phyloP scores from a whole-genome alignment of 192 early-diverging fungal species.

The Radiomyces spectabilis region DNA sequence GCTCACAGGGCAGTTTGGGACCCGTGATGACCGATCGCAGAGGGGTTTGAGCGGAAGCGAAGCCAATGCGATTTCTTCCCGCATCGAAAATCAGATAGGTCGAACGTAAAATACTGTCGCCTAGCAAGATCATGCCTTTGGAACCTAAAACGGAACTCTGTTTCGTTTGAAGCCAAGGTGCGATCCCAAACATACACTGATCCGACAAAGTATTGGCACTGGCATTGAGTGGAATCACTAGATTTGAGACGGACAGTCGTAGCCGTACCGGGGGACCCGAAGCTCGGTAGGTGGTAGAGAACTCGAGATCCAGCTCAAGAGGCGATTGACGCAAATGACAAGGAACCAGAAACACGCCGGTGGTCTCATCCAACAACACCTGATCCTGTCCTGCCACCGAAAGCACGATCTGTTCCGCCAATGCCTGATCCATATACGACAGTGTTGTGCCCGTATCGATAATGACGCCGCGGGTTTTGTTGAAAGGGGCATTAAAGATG shows the following conservation, averaged over 20 bases:
- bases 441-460: slow-evolving; percentile 23
- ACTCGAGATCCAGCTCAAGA: neutral
- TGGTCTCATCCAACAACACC: neutral
- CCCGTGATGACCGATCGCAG: too few species aligned
- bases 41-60: slow-evolving; percentile 1
- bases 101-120: slow-evolving; percentile 16
- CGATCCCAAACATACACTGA: slow-evolving; percentile 21
- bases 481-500: neutral
- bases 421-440: slow-evolving; percentile 5
- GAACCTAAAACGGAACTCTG: neutral
- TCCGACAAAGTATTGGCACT: neutral
- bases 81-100: slow-evolving; percentile 20
- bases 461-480: slow-evolving; percentile 1
- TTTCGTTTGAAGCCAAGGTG: slow-evolving; percentile 5
- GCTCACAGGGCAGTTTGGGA: too few species aligned
- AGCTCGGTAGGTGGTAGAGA: neutral
- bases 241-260: slow-evolving; percentile 1
- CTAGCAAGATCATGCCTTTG: slow-evolving; percentile 19
- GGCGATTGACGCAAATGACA: neutral
- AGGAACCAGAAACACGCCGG: neutral
- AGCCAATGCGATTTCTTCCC: slow-evolving; percentile 17
- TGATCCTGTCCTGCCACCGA: neutral
- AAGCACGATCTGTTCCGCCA: slow-evolving; percentile 5
- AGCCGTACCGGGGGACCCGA: neutral
- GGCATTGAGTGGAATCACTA: slow-evolving; percentile 10